phyloP scores from a whole-genome alignment of 2,329 filamentous ascomycete genomes.

The Salinomyces thailandicus region DNA sequence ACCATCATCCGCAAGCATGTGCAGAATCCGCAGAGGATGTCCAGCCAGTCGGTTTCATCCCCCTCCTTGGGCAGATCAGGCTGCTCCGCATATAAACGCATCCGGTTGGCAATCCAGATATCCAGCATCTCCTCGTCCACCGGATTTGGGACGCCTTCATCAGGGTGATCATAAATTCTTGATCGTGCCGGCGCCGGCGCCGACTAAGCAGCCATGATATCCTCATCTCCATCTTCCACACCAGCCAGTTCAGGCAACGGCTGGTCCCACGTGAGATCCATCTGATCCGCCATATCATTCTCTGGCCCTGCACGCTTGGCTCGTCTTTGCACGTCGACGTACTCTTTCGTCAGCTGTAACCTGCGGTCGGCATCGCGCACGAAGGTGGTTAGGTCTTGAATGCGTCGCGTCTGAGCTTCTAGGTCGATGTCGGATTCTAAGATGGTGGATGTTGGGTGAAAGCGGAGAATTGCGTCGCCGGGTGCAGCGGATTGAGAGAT shows the following conservation, averaged over 20 bases:
- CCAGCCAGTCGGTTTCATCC: neutral
- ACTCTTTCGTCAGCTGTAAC: conserved; percentile 49
- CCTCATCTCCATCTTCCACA: conserved; percentile 19
- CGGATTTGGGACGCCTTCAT: neutral
- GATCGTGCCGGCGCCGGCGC: no score
- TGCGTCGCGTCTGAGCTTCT: conserved; percentile 39
- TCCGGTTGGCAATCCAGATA: neutral
- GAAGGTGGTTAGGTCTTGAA: conserved; percentile 41
- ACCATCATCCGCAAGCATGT: no score
- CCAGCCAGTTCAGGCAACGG: conserved; percentile 8
- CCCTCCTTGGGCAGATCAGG: no score
- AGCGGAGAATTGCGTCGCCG: conserved; percentile 42
- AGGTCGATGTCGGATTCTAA: conserved; percentile 30
- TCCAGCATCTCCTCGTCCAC: neutral
- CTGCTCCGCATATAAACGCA: no score
- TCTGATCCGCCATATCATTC: conserved; percentile 26
- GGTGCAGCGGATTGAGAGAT: conserved; percentile 35
- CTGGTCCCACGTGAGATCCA: conserved; percentile 26
- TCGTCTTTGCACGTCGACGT: conserved; percentile 43
- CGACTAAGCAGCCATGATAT: conserved; percentile 21
- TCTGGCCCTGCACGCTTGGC: conserved; percentile 32
- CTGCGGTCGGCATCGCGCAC: conserved; percentile 46
- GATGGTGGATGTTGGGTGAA: conserved; percentile 30
- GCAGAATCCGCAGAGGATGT: no score
- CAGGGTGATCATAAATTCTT: neutral